A percentile compares a stretch with the other conserved stretches of the same genome.
Evolutionary conservation across 202 grass and related monocot species (phyloP).

Genomic region (Hordeum pubiflorum): DNA sequence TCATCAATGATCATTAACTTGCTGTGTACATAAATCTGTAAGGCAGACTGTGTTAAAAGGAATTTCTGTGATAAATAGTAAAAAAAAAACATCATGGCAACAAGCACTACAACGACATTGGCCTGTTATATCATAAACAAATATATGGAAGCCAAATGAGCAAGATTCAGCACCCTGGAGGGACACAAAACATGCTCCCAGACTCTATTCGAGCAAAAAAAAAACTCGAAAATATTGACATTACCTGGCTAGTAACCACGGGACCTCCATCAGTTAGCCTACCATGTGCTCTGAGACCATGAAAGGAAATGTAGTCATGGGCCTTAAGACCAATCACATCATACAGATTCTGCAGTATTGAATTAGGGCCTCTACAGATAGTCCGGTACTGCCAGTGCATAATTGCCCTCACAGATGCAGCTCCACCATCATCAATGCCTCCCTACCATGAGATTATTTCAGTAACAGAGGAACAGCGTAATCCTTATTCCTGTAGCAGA

Average conservation of each 20-base stretch:
- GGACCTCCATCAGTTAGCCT: slow-evolving; percentile 63
- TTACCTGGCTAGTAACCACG: slow-evolving; percentile 87
- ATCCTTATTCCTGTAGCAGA: slow-evolving; percentile 6
- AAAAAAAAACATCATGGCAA: background rate
- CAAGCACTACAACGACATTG: background rate
- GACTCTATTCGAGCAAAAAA: too few relatives aligned
- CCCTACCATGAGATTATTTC: slow-evolving; percentile 41
- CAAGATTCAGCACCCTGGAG: background rate
- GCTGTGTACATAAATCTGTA: slow-evolving; percentile 95
- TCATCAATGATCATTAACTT: slow-evolving; percentile 99
- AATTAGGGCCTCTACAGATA: slow-evolving; percentile 88
- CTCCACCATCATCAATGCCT: slow-evolving; percentile 91
- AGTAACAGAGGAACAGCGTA: slow-evolving; percentile 12
- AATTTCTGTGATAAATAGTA: background rate
- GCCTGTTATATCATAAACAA: background rate
- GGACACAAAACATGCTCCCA: background rate
- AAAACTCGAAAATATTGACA: background rate
- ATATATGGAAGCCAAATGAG: background rate
- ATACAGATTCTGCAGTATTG: slow-evolving; percentile 81
- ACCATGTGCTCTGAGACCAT: slow-evolving; percentile 82
- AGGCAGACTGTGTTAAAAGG: background rate
- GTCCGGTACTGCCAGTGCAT: slow-evolving; percentile 99
- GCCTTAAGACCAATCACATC: slow-evolving; percentile 76
- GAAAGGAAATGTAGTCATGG: slow-evolving; percentile 88
- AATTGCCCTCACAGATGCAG: slow-evolving; percentile 93